phyloP scores from a whole-genome alignment of 345 rosid species.

The Aurinia saxatilis region DNA sequence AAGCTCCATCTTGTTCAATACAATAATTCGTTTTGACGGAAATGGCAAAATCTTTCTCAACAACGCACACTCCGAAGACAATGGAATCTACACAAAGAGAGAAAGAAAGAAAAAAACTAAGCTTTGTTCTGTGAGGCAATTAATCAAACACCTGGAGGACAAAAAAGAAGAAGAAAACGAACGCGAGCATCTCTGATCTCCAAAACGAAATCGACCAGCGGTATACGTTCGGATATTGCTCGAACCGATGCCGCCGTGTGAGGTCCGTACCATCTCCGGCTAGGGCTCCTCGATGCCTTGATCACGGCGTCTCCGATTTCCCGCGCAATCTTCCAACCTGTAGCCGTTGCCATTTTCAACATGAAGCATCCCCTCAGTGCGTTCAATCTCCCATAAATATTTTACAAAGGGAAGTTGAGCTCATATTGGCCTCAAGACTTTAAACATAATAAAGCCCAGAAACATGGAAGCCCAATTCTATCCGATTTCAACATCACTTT shows the following conservation, averaged over 20 bases:
- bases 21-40: conserved; percentile 37
- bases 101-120: not conserved
- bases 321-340: conserved; percentile 28
- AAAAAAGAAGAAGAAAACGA: not conserved
- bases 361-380: not conserved
- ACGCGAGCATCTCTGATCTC: conserved; percentile 87
- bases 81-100: conserved; percentile 42
- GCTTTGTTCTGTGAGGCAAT: conserved; percentile 28
- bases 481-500: too few species aligned
- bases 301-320: conserved; percentile 43
- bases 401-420: not conserved
- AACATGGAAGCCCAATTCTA: too few species aligned
- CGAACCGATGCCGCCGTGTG: conserved; percentile 75
- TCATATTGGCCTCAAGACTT: not conserved
- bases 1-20: conserved; percentile 75
- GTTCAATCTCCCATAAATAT: not conserved
- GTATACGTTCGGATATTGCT: conserved; percentile 55
- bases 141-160: conserved; percentile 30
- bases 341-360: conserved; percentile 18
- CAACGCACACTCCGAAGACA: conserved; percentile 53
- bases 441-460: too few species aligned
- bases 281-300: conserved; percentile 30
- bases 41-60: conserved; percentile 28
- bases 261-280: conserved; percentile 50
- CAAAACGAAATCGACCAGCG: conserved; percentile 48